These are phyloP conservation scores for Polyporus arcularius DNA, from an alignment of 768 basidiomycete species.

Conservation along the genomic window DNA sequence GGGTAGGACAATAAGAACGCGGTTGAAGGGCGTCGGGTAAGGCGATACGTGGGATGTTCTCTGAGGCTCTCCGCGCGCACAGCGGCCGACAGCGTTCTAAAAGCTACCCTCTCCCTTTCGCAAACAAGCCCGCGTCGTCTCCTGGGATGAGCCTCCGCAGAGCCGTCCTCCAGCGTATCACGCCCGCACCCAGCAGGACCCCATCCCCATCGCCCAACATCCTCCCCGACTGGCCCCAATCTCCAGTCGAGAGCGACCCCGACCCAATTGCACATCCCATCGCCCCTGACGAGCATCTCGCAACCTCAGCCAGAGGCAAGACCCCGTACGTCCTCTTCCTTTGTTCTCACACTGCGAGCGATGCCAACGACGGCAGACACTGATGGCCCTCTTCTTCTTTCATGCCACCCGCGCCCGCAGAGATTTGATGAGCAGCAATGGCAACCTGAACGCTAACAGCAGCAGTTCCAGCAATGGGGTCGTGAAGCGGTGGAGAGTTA, in stretches of 20 bases:
- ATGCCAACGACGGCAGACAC: not conserved
- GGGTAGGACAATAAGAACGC: constrained; percentile 4
- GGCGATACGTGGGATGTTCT: not conserved
- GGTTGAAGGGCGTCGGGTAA: constrained; percentile 3
- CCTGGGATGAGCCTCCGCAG: constrained; percentile 21
- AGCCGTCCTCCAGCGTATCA: constrained; percentile 22
- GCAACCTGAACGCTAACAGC: not conserved
- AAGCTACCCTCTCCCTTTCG: not conserved
- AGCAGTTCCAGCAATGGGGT: constrained; percentile 2
- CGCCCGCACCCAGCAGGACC: constrained; percentile 17
- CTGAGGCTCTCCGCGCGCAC: not conserved
- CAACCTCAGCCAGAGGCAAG: constrained; percentile 3
- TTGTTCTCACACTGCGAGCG: not conserved
- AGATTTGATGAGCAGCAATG: constrained; percentile 16
- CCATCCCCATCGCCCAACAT: constrained; percentile 13
- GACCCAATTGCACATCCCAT: constrained; percentile 1
- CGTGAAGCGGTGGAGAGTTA: constrained; percentile 21
- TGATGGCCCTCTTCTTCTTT: not conserved
- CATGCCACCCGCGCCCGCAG: constrained; percentile 9
- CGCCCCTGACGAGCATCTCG: constrained; percentile 18
- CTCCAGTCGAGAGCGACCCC: constrained; percentile 11
- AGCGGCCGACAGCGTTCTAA: not conserved
- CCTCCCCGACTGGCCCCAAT: constrained; percentile 19
- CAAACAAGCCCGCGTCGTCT: not conserved
- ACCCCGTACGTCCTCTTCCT: constrained; percentile 15